Evolutionary conservation across 345 rosid genomes (phyloP), one percentile per base, ranked within the genome.

Genomic region (Melaleuca quinquenervia): DNA sequence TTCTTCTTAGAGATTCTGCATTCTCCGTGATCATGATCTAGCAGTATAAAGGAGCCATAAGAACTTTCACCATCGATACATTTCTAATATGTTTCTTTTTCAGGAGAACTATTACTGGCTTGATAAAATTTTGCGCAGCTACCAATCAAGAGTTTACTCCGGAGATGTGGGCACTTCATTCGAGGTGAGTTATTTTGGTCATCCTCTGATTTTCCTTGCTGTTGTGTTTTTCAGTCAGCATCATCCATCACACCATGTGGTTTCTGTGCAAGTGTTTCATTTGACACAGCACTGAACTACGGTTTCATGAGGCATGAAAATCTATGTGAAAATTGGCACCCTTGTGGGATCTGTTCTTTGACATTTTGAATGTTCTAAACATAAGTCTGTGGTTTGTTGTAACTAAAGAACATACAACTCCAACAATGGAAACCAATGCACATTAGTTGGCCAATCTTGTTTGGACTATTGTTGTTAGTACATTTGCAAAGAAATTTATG

Each of bases 91-190:
- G n/a, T 56, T 16, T 55, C 32, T 80, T 84, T 87, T 90, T 85
- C 92, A 93, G 94, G 93, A 92, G 89, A 93, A 93, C 60, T 89
- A 89, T 85, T 90, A 89, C 86, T 91, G 94, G 94, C 88, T 91
- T 86, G 94, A 93, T 82, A 90, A 93, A 89, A 92, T 95, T 87
- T 85, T 95, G 82, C 91, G 93, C 41, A 93, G 97, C 87, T 94
- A 95, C 88, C 97, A 95, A 87, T 93, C 98, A 50, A 94, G 98
- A 90, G 91, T 93, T 50, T 95, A 95, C 83, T 84, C 93, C n/a
- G 96, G 96, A 76, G 95, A 94, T 84, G 55, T 89, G 83, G 93
- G 94, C 80, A 41, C 87, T 86, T 88, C 93, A 22, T 91, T 94
- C 86, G 90, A 93, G 98, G 99, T 96, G 24, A 70, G 24, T 86